Evolutionary conservation across 1,139 yeast genomes (phyloP).

Genomic region (Yamadazyma dushanensis): DNA sequence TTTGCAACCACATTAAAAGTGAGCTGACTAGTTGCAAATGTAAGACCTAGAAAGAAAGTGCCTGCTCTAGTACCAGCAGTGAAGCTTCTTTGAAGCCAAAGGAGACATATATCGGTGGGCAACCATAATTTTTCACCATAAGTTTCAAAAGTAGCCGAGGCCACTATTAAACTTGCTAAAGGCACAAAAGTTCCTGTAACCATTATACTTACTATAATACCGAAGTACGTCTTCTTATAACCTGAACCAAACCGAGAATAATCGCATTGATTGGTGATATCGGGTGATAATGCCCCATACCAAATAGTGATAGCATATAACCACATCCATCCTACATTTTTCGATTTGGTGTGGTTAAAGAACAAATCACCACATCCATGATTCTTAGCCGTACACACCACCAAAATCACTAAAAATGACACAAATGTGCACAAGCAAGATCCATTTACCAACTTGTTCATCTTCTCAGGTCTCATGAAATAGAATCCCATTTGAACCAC

Average conservation of each 20-base stretch:
- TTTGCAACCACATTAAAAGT: conserved; percentile 24
- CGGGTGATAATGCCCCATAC: conserved; percentile 33
- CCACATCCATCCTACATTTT: conserved; percentile 21
- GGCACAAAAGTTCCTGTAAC: conserved; percentile 24
- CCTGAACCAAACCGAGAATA: conserved; percentile 40
- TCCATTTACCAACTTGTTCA: conserved; percentile 16
- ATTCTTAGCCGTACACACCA: conserved; percentile 15
- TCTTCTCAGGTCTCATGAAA: conserved; percentile 19
- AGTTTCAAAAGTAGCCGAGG: conserved; percentile 33
- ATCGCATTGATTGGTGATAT: conserved; percentile 43
- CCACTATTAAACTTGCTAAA: conserved; percentile 21
- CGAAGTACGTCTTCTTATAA: conserved; percentile 14
- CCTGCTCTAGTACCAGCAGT: conserved; percentile 29
- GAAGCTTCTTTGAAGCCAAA: conserved; percentile 22
- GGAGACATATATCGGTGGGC: conserved; percentile 33
- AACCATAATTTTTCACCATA: conserved; percentile 27
- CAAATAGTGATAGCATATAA: conserved; percentile 20
- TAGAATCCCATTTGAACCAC: conserved; percentile 17
- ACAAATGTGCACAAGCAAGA: conserved; percentile 17
- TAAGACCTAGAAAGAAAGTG: conserved; percentile 27
- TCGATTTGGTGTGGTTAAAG: conserved; percentile 1
- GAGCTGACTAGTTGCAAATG: conserved; percentile 22
- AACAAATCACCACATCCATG: conserved; percentile 20
- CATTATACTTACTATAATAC: conserved; percentile 18
- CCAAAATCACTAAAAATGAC: conserved; percentile 16